Evolutionary conservation across 768 basidiomycete species (phyloP).

Genomic region (Crepidotus variabilis): DNA sequence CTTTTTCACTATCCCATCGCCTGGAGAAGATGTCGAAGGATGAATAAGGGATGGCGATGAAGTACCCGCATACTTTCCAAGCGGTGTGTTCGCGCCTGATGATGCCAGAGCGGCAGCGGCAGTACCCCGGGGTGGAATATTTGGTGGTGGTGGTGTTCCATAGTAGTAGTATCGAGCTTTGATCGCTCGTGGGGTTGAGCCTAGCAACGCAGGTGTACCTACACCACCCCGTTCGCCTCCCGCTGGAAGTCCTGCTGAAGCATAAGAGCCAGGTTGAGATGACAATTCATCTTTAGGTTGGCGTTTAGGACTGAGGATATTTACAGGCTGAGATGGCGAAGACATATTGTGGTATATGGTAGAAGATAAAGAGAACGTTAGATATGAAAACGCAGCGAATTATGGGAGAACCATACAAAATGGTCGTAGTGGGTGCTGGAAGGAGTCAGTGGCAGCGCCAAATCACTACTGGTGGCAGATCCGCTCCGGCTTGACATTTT

Average conservation of each 20-base stretch:
- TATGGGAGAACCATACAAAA: background rate
- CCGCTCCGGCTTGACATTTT: background rate
- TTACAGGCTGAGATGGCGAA: constrained; percentile 54
- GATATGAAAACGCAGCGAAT: background rate
- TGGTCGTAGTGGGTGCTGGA: background rate
- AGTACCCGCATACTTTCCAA: background rate
- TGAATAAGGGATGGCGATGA: background rate
- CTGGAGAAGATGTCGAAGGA: background rate
- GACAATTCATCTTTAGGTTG: constrained; percentile 10
- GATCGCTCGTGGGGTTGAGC: constrained; percentile 62
- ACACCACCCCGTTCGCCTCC: constrained; percentile 14
- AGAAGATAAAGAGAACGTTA: background rate
- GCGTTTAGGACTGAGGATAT: constrained; percentile 31
- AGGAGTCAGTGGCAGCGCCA: background rate
- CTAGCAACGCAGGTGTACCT: constrained; percentile 24
- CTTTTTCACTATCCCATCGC: background rate
- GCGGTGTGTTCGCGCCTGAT: background rate
- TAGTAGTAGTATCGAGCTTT: constrained; percentile 61
- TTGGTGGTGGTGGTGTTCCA: constrained; percentile 54
- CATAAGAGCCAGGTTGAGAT: constrained; percentile 19
- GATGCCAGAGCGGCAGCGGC: background rate
- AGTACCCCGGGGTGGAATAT: constrained; percentile 44
- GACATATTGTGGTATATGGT: constrained; percentile 34
- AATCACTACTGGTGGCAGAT: background rate
- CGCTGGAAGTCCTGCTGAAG: background rate